Evolutionary conservation across 805 yeast species (phyloP).

Genomic region (Vanderwaltozyma verrucispora): DNA sequence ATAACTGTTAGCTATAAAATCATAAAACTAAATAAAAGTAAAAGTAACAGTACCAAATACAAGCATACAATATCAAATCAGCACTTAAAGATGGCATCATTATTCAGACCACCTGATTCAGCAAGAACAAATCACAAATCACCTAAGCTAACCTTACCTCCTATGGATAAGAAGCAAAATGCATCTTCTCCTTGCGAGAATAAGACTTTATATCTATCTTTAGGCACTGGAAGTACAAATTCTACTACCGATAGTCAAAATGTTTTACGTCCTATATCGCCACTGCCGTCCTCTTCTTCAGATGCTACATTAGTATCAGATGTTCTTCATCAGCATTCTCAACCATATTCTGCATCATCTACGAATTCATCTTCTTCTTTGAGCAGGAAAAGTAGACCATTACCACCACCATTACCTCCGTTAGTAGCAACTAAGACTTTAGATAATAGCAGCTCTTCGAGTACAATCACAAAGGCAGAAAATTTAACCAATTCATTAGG

Average conservation of each 20-base stretch:
- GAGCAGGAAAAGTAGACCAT: conserved; percentile 22
- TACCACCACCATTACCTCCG: conserved; percentile 23
- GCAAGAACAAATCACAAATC: conserved; percentile 31
- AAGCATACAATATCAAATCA: too few species aligned
- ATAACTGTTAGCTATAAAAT: too few species aligned
- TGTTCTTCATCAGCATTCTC: background rate
- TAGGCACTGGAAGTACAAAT: background rate
- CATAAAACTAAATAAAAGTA: too few species aligned
- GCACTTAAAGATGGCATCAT: conserved; percentile 26
- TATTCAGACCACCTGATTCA: conserved; percentile 35
- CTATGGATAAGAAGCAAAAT: conserved; percentile 10
- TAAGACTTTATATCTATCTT: background rate
- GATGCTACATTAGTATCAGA: conserved; percentile 3
- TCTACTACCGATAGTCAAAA: background rate
- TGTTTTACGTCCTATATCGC: background rate
- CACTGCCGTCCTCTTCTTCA: conserved; percentile 1
- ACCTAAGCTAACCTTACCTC: conserved; percentile 37
- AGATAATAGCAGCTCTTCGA: conserved; percentile 1
- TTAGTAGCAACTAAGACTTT: conserved; percentile 3
- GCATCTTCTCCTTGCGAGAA: background rate
- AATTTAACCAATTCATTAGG: conserved; percentile 5
- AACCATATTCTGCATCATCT: conserved; percentile 1
- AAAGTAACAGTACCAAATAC: too few species aligned
- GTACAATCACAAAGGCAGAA: background rate
- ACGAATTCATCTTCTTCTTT: conserved; percentile 17